Evolutionary conservation across 495 filamentous ascomycete genomes (phyloP).

Genomic region (Neurospora discreta): DNA sequence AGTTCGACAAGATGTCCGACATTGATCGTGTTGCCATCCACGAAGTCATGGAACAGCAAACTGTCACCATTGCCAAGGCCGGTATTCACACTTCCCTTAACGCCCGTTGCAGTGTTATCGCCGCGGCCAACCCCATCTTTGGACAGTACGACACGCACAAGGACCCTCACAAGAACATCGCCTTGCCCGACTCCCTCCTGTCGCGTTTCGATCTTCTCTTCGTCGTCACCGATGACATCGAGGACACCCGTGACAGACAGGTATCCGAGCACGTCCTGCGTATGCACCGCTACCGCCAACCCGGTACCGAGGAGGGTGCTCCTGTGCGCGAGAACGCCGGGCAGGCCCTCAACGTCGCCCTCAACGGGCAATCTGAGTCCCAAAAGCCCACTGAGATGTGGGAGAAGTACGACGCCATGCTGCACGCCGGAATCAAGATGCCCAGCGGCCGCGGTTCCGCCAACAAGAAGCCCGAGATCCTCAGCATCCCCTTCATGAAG

Average conservation of each 20-base stretch:
- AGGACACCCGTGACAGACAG: slow-evolving; percentile 79
- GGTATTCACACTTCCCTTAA: slow-evolving; percentile 98
- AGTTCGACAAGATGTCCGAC: slow-evolving; percentile 99
- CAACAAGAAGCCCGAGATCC: slow-evolving; percentile 73
- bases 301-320: slow-evolving; percentile 89
- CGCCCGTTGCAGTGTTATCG: slow-evolving; percentile 91
- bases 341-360: slow-evolving; percentile 81
- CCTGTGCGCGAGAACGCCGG: slow-evolving; percentile 81
- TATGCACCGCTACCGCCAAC: slow-evolving; percentile 93
- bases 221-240: slow-evolving; percentile 95
- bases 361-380: slow-evolving; percentile 64
- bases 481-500: slow-evolving; percentile 98
- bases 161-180: slow-evolving; percentile 97
- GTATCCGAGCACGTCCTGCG: slow-evolving; percentile 94
- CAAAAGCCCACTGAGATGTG: slow-evolving; percentile 74
- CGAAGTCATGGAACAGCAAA: slow-evolving; percentile 99
- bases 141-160: slow-evolving; percentile 98
- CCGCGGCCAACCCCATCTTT: slow-evolving; percentile 94
- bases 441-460: slow-evolving; percentile 53
- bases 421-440: slow-evolving; percentile 82
- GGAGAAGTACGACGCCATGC: slow-evolving; percentile 93
- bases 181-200: slow-evolving; percentile 88
- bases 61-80: slow-evolving; percentile 96
- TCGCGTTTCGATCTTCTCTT: slow-evolving; percentile 99
- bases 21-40: slow-evolving; percentile 97